Base-by-base conservation (phyloP, 2,329 filamentous ascomycete genomes). In the Cladosporium phlei region DNA sequence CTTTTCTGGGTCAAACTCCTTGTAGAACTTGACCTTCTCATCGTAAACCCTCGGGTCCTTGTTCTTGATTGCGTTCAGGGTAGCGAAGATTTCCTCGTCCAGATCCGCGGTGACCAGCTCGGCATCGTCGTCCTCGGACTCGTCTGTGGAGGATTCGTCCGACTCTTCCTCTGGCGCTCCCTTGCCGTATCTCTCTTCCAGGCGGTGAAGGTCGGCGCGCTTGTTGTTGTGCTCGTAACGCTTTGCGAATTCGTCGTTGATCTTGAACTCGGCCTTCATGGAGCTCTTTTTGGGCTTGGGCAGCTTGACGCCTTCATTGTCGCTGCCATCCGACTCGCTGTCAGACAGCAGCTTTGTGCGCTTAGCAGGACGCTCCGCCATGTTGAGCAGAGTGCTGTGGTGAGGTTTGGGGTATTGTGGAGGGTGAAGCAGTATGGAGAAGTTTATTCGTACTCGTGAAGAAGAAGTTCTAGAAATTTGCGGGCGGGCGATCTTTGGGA, bases 171-270 rank as follows among this genome's bases (percentile, higher is more conserved):
- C 73, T 33, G 42, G 24, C 4, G 28, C 37, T n/a, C 35, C 35
- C 52, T 78, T 78, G 55, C 77, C 79, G 66, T 85, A 88, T 69
- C 95, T 97, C 59, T 95, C 86, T 68, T 97, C 89, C 63, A 97
- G 66, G 61, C 79, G 77, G 12, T 89, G 83, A 53, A 82, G 72
- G 65, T 98, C 93, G 63, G 95, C 90, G 48, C 91, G 80, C 72
- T 95, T 95, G 73, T 97, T 96, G 71, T 98, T 98, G 70, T 97
- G 79, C 67, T 98, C 93, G 59, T 95, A 97, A 30, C 88, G 78
- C 56, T 79, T 81, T 33, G 93, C 93, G 66, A 84, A 98, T 43
- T 94, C 88, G 64, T 89, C 76, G 67, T 98, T 97, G 68, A 98
- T 83, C 64, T 86, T 89, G 65, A 97, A 59, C 42, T 52, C 49